phyloP scores from a whole-genome alignment of 768 basidiomycete genomes.

The Trametes gibbosa region DNA sequence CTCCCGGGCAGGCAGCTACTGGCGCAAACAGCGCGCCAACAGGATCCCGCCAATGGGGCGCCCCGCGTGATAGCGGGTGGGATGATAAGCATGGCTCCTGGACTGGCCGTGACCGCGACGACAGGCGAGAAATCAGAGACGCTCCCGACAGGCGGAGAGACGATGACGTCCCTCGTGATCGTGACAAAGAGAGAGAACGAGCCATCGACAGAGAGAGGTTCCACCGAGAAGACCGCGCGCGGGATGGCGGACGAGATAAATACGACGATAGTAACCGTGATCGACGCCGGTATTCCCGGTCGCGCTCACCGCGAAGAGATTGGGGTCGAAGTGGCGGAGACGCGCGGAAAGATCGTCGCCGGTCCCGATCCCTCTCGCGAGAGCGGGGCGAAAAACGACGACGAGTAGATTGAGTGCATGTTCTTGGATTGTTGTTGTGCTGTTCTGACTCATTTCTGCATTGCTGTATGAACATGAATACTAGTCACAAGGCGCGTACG shows the following conservation, averaged over 20 bases:
- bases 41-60: constrained; percentile 25
- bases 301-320: constrained; percentile 22
- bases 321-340: constrained; percentile 21
- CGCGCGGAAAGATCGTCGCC: constrained; percentile 18
- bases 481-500: not conserved
- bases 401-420: constrained; percentile 26
- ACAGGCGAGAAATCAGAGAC: constrained; percentile 22
- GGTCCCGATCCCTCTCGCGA: constrained; percentile 30
- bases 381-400: constrained; percentile 34
- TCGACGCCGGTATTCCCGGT: constrained; percentile 14
- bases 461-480: not conserved
- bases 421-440: not conserved
- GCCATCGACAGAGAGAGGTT: constrained; percentile 3
- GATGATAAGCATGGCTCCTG: constrained; percentile 20
- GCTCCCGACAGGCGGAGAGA: constrained; percentile 20
- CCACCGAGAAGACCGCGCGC: constrained; percentile 8
- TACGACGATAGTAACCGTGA: not conserved
- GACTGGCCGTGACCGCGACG: constrained; percentile 26
- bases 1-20: constrained; percentile 29
- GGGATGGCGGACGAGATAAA: constrained; percentile 7
- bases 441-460: not conserved
- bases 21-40: constrained; percentile 32
- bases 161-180: not conserved
- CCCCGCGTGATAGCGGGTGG: not conserved
- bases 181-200: constrained; percentile 13